These are phyloP conservation scores for Plantago ovata DNA, from an alignment of 257 asterid genomes.

Conservation along the genomic window DNA sequence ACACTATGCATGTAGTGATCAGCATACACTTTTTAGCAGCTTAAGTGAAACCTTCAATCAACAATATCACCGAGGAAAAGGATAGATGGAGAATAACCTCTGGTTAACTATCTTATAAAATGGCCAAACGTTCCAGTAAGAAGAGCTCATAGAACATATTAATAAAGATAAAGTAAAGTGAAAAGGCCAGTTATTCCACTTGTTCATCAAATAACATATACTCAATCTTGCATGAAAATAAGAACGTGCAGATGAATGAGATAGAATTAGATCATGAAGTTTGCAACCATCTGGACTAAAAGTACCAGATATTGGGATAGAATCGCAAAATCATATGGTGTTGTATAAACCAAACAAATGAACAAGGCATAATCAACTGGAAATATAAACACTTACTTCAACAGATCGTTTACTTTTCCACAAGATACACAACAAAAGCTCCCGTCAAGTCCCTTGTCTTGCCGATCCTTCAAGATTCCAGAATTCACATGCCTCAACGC, in stretches of 20 bases:
- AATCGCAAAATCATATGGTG: no score
- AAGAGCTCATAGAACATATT: neutral
- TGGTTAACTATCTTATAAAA: neutral
- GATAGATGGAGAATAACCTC: neutral
- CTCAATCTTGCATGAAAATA: neutral
- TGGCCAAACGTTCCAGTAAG: neutral
- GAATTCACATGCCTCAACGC: slow-evolving; percentile 68
- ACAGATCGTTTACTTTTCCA: slow-evolving; percentile 79
- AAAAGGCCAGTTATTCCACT: neutral
- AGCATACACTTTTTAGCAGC: neutral
- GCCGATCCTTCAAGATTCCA: slow-evolving; percentile 49
- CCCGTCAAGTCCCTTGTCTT: slow-evolving; percentile 68
- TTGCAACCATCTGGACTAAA: no score
- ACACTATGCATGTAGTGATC: neutral
- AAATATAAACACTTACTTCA: slow-evolving; percentile 49
- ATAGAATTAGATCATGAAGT: neutral
- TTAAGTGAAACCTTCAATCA: neutral
- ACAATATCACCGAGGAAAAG: neutral
- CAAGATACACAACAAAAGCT: slow-evolving; percentile 81
- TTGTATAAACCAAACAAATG: neutral
- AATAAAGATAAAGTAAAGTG: neutral
- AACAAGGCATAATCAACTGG: neutral
- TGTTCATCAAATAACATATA: neutral
- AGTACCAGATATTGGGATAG: no score
- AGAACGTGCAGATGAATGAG: neutral